A percentile compares a stretch with the other conserved stretches of the same genome.
These are phyloP conservation scores for Solanum virginianum DNA, from an alignment of 257 asterid species.

Conservation along the genomic window DNA sequence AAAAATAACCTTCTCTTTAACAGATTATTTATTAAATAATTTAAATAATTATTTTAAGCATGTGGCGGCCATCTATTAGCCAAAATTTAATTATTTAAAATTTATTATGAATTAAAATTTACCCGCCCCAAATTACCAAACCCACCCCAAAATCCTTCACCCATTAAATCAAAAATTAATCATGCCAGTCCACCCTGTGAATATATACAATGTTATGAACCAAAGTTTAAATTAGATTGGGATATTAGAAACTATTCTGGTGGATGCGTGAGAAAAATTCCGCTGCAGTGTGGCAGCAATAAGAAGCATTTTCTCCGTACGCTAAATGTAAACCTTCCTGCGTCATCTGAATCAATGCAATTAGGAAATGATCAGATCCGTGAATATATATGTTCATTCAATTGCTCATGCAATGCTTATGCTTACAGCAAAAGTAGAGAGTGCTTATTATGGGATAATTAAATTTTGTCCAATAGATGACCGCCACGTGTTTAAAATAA, in stretches of 20 bases:
- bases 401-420: slow-evolving; percentile 21
- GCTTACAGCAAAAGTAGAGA: neutral
- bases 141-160: too few relatives aligned
- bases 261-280: slow-evolving; percentile 12
- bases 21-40: too few relatives aligned
- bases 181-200: neutral
- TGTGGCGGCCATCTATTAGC: too few relatives aligned
- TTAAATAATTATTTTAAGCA: too few relatives aligned
- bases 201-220: slow-evolving; percentile 5
- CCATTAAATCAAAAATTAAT: too few relatives aligned
- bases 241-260: neutral
- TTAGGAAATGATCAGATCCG: slow-evolving; percentile 1
- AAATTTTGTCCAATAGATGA: too few relatives aligned
- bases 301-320: neutral
- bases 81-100: too few relatives aligned
- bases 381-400: neutral
- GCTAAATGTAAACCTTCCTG: neutral
- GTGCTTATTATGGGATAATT: neutral
- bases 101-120: too few relatives aligned
- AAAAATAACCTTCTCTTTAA: too few relatives aligned
- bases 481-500: too few relatives aligned
- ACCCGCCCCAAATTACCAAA: too few relatives aligned
- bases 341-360: neutral
- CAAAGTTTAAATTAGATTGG: neutral
- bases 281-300: neutral